Percentiles rank a stretch among this genome's conserved stretches.
Evolutionary conservation across 108 stramenopile species (phyloP).

Genomic region (Cyclotella cryptica): DNA sequence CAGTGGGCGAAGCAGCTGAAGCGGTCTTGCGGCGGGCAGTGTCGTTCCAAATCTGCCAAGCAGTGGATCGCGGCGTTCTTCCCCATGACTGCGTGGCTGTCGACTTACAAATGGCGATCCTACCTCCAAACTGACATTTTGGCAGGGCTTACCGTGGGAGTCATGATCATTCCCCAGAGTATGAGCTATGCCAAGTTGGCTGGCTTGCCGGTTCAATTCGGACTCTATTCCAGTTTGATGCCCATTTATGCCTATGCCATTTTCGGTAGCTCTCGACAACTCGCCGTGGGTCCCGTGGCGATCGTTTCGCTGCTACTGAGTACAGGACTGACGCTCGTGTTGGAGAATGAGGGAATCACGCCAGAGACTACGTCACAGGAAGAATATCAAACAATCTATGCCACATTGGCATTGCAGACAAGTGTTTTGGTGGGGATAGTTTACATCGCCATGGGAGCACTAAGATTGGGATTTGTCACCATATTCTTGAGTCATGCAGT

Average conservation of each 20-base stretch:
- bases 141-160: conserved; percentile 78
- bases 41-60: conserved; percentile 5
- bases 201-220: conserved; percentile 84
- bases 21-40: not conserved
- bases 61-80: not conserved
- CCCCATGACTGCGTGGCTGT: conserved; percentile 11
- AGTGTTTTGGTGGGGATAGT: conserved; percentile 67
- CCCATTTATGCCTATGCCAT: conserved; percentile 81
- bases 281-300: conserved; percentile 90
- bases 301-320: conserved; percentile 64
- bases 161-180: conserved; percentile 90
- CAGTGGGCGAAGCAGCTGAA: conserved; percentile 5
- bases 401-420: conserved; percentile 51
- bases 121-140: conserved; percentile 6
- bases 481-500: conserved; percentile 88
- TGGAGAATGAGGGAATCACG: conserved; percentile 35
- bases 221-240: conserved; percentile 83
- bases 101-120: conserved; percentile 7
- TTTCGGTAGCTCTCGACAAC: conserved; percentile 81
- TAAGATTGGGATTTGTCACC: conserved; percentile 76
- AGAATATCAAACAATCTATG: conserved; percentile 48
- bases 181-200: conserved; percentile 92
- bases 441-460: conserved; percentile 57
- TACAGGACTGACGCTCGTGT: conserved; percentile 41
- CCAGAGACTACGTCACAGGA: conserved; percentile 21